Evolutionary conservation across 495 filamentous ascomycete genomes (phyloP).

Genomic region (Penicillium fimorum): DNA sequence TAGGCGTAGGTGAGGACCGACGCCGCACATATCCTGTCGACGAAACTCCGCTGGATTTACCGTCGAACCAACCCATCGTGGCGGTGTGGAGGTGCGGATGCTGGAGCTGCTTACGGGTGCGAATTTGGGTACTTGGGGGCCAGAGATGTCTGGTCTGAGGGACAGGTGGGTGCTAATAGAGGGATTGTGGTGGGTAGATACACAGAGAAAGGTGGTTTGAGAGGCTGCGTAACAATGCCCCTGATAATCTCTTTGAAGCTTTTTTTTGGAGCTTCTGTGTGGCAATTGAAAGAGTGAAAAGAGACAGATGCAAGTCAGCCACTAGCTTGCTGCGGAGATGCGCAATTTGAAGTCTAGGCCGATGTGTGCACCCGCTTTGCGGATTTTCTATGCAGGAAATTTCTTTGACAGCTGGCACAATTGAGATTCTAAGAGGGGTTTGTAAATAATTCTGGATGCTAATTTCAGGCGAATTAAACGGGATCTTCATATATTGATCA

Average conservation of each 20-base stretch:
- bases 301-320: conserved; percentile 29
- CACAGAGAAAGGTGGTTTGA: not conserved
- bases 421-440: not conserved
- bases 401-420: conserved; percentile 5
- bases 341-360: conserved; percentile 33
- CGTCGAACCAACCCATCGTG: conserved; percentile 54
- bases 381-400: conserved; percentile 20
- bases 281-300: conserved; percentile 21
- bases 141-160: not conserved
- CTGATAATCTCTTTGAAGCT: not conserved
- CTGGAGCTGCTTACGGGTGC: not conserved
- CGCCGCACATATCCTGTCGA: conserved; percentile 29
- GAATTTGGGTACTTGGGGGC: not conserved
- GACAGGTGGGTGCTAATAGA: not conserved
- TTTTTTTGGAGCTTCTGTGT: conserved; percentile 16
- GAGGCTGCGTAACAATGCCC: not conserved
- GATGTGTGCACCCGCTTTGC: conserved; percentile 30
- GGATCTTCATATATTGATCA: not conserved
- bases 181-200: conserved; percentile 3
- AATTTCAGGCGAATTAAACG: conserved; percentile 2
- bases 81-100: not conserved
- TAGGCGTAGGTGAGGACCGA: conserved; percentile 32
- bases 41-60: conserved; percentile 27
- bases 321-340: conserved; percentile 34
- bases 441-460: not conserved